Evolutionary conservation across 768 basidiomycete genomes (phyloP).

Genomic region (Leccinellum rugosiceps): DNA sequence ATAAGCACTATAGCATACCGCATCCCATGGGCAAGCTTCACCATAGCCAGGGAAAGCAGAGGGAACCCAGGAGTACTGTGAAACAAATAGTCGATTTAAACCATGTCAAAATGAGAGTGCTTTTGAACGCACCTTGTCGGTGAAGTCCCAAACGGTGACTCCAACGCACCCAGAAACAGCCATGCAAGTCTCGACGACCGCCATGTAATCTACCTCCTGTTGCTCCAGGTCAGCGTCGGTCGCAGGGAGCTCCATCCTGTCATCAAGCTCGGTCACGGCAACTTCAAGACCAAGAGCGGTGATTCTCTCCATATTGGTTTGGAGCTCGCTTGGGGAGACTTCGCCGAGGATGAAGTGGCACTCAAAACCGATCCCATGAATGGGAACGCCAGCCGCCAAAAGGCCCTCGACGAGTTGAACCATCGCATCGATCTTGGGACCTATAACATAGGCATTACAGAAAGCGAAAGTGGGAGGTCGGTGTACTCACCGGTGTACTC

Average conservation of each 20-base stretch:
- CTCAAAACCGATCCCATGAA: slow-evolving; percentile 63
- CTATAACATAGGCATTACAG: background rate
- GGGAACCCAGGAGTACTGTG: slow-evolving; percentile 18
- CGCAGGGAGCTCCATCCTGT: slow-evolving; percentile 51
- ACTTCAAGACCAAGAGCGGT: slow-evolving; percentile 62
- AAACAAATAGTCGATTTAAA: slow-evolving; percentile 6
- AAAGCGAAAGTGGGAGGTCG: background rate
- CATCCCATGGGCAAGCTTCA: slow-evolving; percentile 17
- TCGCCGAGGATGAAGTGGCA: slow-evolving; percentile 58
- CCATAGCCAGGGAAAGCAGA: slow-evolving; percentile 5
- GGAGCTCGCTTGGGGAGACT: slow-evolving; percentile 44
- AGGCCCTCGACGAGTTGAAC: slow-evolving; percentile 50
- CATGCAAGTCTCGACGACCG: slow-evolving; percentile 54
- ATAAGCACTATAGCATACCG: background rate
- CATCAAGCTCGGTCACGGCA: slow-evolving; percentile 68
- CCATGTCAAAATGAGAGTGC: slow-evolving; percentile 1
- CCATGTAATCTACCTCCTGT: slow-evolving; percentile 56
- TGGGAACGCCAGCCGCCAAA: slow-evolving; percentile 44
- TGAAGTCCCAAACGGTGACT: slow-evolving; percentile 42
- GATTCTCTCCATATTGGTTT: slow-evolving; percentile 49
- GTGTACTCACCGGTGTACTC: slow-evolving; percentile 22
- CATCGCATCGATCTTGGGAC: slow-evolving; percentile 44
- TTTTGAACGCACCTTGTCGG: slow-evolving; percentile 28
- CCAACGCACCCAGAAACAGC: slow-evolving; percentile 35
- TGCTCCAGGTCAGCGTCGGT: slow-evolving; percentile 47